Base-by-base conservation (phyloP, 805 yeast genomes). In the Candida palmyrensis region DNA sequence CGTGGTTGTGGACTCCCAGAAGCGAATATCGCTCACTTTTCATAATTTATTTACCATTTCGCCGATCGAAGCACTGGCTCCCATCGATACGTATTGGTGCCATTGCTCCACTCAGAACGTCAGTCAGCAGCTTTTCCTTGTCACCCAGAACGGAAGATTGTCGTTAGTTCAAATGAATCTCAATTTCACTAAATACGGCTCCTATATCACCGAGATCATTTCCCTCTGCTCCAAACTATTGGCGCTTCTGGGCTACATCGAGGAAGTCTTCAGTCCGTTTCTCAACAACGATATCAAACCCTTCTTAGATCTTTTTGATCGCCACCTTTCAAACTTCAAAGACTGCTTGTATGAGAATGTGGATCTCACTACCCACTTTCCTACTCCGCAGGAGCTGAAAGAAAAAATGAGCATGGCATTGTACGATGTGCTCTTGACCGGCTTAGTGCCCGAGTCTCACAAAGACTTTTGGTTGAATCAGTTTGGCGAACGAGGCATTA, bases 401-500 rank as follows among this genome's bases (percentile, higher is more conserved):
- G 39, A 39, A 5, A 34, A 31, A 13, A 43, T 59, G 13, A 31
- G 40, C 11, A 32, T 40, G 7, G 44, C 47, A 23, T 48, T 77
- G 6, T 66, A 67, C 35, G 73, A 72, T 31, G 44, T 74, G 15
- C 50, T 77, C 2, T 46, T 77, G 3, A 74, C 83, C 0, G 82
- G 82, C 2, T 58, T 73, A 32, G 61, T 79, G 37, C 66, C 76
- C 1, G 63, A 59, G 10, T 53, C 63, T 1, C 57, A 75, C 2
- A 68, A 66, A 38, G 77, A 75, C 36, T 82, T 79, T 77, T 58
- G 83, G 47, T 66, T 73, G 15, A 79, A 79, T 43, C 75, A 77
- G 30, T 58, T 82, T 21, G 88, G 85, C 0, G 87, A 80, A 40
- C 60, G 82, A 40, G 84, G 84, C 18, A 50, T 74, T 13, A 74